These are phyloP conservation scores for Penicillium sp. DNA, from an alignment of 2,329 filamentous ascomycete species.

Conservation along the genomic window DNA sequence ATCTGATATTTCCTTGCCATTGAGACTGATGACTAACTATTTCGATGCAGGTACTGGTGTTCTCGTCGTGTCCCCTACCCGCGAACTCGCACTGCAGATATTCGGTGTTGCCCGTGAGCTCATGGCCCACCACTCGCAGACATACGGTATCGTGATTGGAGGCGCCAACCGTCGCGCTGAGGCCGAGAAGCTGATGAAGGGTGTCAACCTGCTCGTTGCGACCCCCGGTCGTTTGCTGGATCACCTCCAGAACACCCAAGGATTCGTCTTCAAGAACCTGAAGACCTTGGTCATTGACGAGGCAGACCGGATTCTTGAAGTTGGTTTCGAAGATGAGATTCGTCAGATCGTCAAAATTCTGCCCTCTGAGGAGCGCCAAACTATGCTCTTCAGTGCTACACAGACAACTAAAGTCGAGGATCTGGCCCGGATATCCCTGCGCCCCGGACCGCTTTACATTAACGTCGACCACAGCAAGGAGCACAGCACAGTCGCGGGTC, in stretches of 20 bases:
- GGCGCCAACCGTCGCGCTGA: conserved; percentile 89
- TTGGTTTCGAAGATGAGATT: conserved; percentile 99
- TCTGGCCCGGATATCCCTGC: conserved; percentile 86
- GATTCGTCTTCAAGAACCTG: conserved; percentile 88
- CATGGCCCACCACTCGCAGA: conserved; percentile 90
- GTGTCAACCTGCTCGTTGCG: conserved; percentile 90
- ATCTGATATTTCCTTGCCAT: neutral
- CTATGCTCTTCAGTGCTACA: conserved; percentile 97
- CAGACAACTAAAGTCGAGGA: conserved; percentile 99
- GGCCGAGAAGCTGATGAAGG: conserved; percentile 89
- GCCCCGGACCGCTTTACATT: conserved; percentile 89
- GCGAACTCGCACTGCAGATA: conserved; percentile 92
- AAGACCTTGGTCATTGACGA: conserved; percentile 93
- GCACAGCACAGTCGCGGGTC: conserved; percentile 84
- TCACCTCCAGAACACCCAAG: conserved; percentile 87
- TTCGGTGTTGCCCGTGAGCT: conserved; percentile 92
- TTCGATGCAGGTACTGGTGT: conserved; percentile 66
- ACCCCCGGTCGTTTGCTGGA: conserved; percentile 91
- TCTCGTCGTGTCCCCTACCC: conserved; percentile 86
- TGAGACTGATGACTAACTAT: conserved; percentile 5
- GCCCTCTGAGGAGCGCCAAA: conserved; percentile 81
- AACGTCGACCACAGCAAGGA: conserved; percentile 91
- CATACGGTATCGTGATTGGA: conserved; percentile 93
- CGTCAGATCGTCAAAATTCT: conserved; percentile 92
- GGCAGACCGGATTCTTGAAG: conserved; percentile 92